Conservation (phyloP, 352 stramenopile genomes). For the Globisporangium uncinulatum region DNA sequence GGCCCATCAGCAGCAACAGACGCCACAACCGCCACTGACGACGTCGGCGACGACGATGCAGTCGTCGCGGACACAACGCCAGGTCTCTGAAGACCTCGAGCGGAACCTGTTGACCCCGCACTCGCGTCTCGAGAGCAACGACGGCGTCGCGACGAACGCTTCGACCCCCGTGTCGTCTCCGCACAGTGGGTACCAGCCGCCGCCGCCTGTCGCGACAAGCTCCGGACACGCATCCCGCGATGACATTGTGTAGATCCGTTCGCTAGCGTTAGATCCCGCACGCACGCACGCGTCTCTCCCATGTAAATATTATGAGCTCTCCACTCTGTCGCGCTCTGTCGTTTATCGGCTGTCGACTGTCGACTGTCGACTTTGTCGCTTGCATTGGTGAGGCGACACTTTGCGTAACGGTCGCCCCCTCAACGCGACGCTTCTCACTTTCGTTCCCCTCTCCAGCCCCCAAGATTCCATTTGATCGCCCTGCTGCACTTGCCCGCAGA, state of each 20-base stretch:
- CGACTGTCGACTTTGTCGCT: too few relatives aligned
- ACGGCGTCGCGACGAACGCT: background rate
- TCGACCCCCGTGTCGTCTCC: constrained; percentile 32
- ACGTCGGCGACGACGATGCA: too few relatives aligned
- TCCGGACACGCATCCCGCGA: background rate
- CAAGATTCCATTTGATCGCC: too few relatives aligned
- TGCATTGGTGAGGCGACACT: too few relatives aligned
- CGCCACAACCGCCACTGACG: constrained; percentile 4
- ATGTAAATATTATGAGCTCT: constrained; percentile 2
- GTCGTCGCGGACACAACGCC: constrained; percentile 21
- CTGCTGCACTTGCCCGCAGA: too few relatives aligned
- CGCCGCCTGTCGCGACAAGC: background rate
- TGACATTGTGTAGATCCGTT: constrained; percentile 1
- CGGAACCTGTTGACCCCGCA: constrained; percentile 35
- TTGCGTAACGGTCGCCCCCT: too few relatives aligned
- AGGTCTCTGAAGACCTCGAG: constrained; percentile 37
- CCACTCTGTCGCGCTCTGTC: too few relatives aligned
- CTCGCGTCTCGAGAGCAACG: constrained; percentile 9
- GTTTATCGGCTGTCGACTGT: too few relatives aligned
- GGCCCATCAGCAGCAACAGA: constrained; percentile 21
- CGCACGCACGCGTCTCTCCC: background rate
- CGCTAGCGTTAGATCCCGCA: too few relatives aligned
- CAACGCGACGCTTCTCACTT: too few relatives aligned
- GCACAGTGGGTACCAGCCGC: constrained; percentile 7
- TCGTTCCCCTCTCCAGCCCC: too few relatives aligned